Evolutionary conservation across 225 moss, liverwort and hornwort species (phyloP), one percentile per base, ranked within the genome.

Genomic region (Sphagnum tenellum): DNA sequence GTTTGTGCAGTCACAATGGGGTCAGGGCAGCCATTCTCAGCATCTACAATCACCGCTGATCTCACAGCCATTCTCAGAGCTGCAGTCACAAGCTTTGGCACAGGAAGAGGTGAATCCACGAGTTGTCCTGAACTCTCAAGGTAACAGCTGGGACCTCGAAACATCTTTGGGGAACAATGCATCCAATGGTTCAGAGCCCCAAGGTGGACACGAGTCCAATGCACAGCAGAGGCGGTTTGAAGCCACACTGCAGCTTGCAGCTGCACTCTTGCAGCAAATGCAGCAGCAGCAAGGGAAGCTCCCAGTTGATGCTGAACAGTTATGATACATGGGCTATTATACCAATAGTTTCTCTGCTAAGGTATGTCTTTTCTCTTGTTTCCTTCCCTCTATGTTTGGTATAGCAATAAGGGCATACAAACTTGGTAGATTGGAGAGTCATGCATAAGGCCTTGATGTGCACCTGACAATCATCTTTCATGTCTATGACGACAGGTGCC

Each of bases 181-280:
- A 0, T 56, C 12, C 64, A 64, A 46, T 2, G 76, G 73, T 46
- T 71, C 66, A 7, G 49, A 53, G 53, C 72, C 68, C 44, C 82
- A 86, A 44, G 79, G 74, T 50, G 85, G 70, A 60, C 49, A 14
- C 11, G 65, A 45, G 48, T 56, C 63, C 64, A 46, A 48, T 9
- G 58, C 57, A 58, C 71, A 78, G 4, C 79, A 79, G 59, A 81
- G 79, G 55, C 81, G 81, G 2, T 86, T 86, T 53, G 72, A 86
- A 64, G 86, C 86, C 10, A 86, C 86, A 48, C 48, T 86, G 72
- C 81, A 86, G 66, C 64, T 86, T 58, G 86, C 86, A 12, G 82
- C 86, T 12, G 82, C 86, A 61, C 79, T 86, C 49, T 50, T 86
- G 55, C 86, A 86, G 64, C 86, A 86, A 75, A 86, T 86, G 86